These are phyloP conservation scores for Cystobasidium slooffiae DNA, from an alignment of 1,284 basidiomycete species.

Conservation along the genomic window DNA sequence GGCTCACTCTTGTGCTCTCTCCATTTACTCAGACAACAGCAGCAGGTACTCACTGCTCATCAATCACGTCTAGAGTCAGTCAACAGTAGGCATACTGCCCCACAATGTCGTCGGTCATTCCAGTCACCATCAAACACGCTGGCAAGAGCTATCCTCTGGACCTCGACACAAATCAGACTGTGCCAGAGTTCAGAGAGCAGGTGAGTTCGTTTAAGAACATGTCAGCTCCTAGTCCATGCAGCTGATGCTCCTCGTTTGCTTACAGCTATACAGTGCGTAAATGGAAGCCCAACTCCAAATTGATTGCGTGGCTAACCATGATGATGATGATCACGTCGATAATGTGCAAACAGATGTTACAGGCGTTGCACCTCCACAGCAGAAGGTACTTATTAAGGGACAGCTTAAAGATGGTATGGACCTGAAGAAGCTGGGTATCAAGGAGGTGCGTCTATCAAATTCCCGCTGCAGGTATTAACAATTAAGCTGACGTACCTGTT, in stretches of 20 bases:
- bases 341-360: constrained; percentile 19
- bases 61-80: not conserved
- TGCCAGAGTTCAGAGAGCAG: constrained; percentile 52
- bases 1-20: not conserved
- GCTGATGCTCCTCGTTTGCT: not conserved
- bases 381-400: constrained; percentile 58
- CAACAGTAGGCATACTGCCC: no score
- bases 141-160: constrained; percentile 69
- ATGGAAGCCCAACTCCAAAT: not conserved
- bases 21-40: not conserved
- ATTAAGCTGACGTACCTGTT: not conserved
- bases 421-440: constrained; percentile 79
- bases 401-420: constrained; percentile 87
- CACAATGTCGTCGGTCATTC: constrained; percentile 53
- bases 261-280: constrained; percentile 35
- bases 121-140: constrained; percentile 86
- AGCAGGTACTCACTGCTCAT: not conserved
- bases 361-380: constrained; percentile 36
- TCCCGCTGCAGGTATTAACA: not conserved
- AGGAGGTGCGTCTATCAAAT: constrained; percentile 64
- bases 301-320: constrained; percentile 7
- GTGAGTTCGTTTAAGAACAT: not conserved
- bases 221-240: not conserved
- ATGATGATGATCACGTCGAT: not conserved
- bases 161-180: constrained; percentile 60